These are phyloP conservation scores for Saxophila tyrrhenica DNA, from an alignment of 495 filamentous ascomycete species.

Conservation along the genomic window DNA sequence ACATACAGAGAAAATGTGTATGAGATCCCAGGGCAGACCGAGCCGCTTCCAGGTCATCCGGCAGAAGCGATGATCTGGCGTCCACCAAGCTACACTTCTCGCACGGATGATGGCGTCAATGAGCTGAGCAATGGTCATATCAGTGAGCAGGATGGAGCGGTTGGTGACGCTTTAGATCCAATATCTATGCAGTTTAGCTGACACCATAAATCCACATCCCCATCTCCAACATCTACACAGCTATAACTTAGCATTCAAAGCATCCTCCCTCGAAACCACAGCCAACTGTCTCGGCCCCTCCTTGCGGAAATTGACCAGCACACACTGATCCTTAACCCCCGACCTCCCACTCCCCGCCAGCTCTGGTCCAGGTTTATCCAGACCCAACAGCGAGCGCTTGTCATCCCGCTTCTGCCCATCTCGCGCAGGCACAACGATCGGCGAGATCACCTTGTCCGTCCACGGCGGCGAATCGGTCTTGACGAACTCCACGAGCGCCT, in stretches of 20 bases:
- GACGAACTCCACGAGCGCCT: constrained; percentile 48
- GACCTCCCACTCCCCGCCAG: constrained; percentile 44
- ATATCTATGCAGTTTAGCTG: constrained; percentile 5
- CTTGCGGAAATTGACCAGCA: constrained; percentile 51
- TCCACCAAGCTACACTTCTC: neutral
- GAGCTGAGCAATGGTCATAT: neutral
- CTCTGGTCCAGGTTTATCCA: constrained; percentile 65
- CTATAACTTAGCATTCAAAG: constrained; percentile 12
- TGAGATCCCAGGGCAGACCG: constrained; percentile 9
- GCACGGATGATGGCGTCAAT: neutral
- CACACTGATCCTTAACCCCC: constrained; percentile 63
- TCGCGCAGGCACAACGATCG: constrained; percentile 38
- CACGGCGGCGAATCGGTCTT: constrained; percentile 48
- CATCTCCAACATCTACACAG: neutral
- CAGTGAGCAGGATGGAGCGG: neutral
- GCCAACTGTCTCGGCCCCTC: constrained; percentile 32
- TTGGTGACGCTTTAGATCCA: neutral
- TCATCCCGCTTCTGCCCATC: constrained; percentile 39
- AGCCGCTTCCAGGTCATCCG: constrained; percentile 5
- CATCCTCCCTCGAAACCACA: constrained; percentile 27
- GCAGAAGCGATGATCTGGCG: constrained; percentile 14
- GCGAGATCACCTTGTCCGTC: constrained; percentile 69
- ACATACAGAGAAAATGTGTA: constrained; percentile 17
- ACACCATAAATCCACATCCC: neutral
- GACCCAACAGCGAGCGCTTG: constrained; percentile 47